phyloP scores from a whole-genome alignment of 805 yeast genomes.

The Tetrapisispora nanseiensis region DNA sequence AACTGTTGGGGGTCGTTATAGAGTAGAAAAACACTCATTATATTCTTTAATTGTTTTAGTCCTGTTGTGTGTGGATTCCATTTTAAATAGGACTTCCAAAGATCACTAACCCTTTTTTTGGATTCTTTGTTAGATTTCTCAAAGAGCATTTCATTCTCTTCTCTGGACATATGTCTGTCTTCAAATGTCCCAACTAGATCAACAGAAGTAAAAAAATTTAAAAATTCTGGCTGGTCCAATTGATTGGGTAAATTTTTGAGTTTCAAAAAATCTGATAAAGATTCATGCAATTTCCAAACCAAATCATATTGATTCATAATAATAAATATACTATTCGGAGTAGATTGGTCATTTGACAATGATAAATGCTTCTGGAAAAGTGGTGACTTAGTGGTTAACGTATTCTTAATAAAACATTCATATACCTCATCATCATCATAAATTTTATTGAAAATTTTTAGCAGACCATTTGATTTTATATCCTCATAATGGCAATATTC shows the following conservation, averaged over 20 bases:
- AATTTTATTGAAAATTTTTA: slow-evolving; percentile 16
- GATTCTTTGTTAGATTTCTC: slow-evolving; percentile 18
- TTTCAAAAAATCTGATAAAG: slow-evolving; percentile 27
- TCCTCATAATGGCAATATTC: slow-evolving; percentile 17
- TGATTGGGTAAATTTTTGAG: slow-evolving; percentile 27
- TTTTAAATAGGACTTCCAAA: slow-evolving; percentile 22
- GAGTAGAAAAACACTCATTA: slow-evolving; percentile 24
- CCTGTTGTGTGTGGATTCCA: slow-evolving; percentile 31
- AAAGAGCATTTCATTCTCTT: slow-evolving; percentile 5
- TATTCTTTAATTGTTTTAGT: slow-evolving; percentile 20
- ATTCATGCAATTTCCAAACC: slow-evolving; percentile 36
- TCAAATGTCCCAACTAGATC: not conserved
- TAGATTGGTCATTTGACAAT: slow-evolving; percentile 12
- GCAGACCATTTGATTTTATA: slow-evolving; percentile 16
- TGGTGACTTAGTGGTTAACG: slow-evolving; percentile 19
- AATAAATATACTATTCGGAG: slow-evolving; percentile 22
- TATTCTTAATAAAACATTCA: slow-evolving; percentile 20
- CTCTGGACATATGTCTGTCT: not conserved
- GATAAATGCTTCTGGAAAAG: slow-evolving; percentile 13
- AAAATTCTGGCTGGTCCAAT: slow-evolving; percentile 4
- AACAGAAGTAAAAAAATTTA: not conserved
- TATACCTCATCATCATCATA: slow-evolving; percentile 24
- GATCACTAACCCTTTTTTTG: slow-evolving; percentile 11
- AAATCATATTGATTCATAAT: slow-evolving; percentile 31
- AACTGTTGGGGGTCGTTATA: slow-evolving; percentile 18